Conservation (phyloP, 495 filamentous ascomycete genomes). For the Elaphomyces granulatus region DNA sequence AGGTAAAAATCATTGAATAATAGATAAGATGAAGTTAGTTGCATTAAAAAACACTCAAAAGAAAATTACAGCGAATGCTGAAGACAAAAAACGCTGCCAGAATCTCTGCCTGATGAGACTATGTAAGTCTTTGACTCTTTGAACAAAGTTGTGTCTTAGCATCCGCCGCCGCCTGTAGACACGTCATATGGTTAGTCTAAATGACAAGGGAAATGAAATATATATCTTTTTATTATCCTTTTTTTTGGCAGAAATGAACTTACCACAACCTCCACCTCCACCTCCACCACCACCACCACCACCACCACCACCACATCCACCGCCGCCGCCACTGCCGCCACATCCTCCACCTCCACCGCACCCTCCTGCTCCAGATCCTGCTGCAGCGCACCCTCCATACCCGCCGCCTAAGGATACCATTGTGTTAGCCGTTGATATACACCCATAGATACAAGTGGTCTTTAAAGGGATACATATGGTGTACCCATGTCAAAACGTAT, state of each 20-base stretch:
- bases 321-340: constrained; percentile 7
- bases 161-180: too few species aligned
- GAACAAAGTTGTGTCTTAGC: too few species aligned
- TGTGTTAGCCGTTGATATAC: not conserved
- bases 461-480: not conserved
- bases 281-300: constrained; percentile 8
- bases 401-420: constrained; percentile 25
- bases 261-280: constrained; percentile 5
- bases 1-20: too few species aligned
- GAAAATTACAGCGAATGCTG: too few species aligned
- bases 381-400: constrained; percentile 32
- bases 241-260: not conserved
- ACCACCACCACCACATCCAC: constrained; percentile 9
- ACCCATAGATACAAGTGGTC: not conserved
- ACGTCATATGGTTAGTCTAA: too few species aligned
- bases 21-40: too few species aligned
- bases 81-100: too few species aligned
- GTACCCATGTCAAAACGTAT: not conserved
- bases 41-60: too few species aligned
- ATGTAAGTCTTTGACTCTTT: too few species aligned
- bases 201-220: too few species aligned
- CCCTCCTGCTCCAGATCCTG: constrained; percentile 37
- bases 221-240: too few species aligned
- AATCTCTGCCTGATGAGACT: too few species aligned
- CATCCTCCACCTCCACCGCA: constrained; percentile 40